A percentile compares a stretch with the other conserved stretches of the same genome.
phyloP scores from a whole-genome alignment of 768 basidiomycete species.

The Termitomyces sp. region DNA sequence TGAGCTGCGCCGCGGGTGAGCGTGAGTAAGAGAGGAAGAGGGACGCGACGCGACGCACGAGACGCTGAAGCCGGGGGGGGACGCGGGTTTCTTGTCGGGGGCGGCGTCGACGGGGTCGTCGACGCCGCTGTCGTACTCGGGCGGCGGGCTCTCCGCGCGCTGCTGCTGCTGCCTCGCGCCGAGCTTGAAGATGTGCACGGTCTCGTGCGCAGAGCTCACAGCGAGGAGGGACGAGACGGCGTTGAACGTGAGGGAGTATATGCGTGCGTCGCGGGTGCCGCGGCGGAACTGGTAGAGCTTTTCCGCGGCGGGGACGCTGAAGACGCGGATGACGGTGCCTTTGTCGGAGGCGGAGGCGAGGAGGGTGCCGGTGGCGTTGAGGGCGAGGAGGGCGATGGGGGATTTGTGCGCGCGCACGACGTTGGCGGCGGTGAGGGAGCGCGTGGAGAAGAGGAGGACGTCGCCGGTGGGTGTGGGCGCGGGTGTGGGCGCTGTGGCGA shows the following conservation, averaged over 20 bases:
- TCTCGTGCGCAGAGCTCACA: slow-evolving; percentile 88
- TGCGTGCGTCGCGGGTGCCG: slow-evolving; percentile 80
- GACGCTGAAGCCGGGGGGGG: slow-evolving; percentile 26
- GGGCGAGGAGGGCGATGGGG: slow-evolving; percentile 79
- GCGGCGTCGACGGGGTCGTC: slow-evolving; percentile 54
- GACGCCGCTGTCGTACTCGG: too few species aligned
- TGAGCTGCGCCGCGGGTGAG: slow-evolving; percentile 21
- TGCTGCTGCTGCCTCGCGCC: slow-evolving; percentile 28
- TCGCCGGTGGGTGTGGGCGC: slow-evolving; percentile 58
- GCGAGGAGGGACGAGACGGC: slow-evolving; percentile 75
- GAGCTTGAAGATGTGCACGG: slow-evolving; percentile 94
- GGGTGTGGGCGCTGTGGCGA: slow-evolving; percentile 39
- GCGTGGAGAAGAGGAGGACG: slow-evolving; percentile 92
- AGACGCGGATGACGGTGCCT: slow-evolving; percentile 96
- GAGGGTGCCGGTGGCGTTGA: slow-evolving; percentile 83
- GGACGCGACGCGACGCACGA: slow-evolving; percentile 32
- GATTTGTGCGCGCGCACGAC: slow-evolving; percentile 97
- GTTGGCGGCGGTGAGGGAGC: slow-evolving; percentile 86
- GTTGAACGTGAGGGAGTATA: slow-evolving; percentile 83
- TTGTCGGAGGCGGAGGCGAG: slow-evolving; percentile 93
- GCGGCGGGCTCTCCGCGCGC: slow-evolving; percentile 19
- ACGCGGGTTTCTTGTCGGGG: slow-evolving; percentile 61
- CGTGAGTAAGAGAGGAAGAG: not conserved
- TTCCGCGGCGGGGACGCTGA: slow-evolving; percentile 85
- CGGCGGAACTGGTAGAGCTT: slow-evolving; percentile 93